Evolutionary conservation across 139 green algal genomes (phyloP), one percentile per base, ranked within the genome.

Genomic region (Diplosphaera chodatii): DNA sequence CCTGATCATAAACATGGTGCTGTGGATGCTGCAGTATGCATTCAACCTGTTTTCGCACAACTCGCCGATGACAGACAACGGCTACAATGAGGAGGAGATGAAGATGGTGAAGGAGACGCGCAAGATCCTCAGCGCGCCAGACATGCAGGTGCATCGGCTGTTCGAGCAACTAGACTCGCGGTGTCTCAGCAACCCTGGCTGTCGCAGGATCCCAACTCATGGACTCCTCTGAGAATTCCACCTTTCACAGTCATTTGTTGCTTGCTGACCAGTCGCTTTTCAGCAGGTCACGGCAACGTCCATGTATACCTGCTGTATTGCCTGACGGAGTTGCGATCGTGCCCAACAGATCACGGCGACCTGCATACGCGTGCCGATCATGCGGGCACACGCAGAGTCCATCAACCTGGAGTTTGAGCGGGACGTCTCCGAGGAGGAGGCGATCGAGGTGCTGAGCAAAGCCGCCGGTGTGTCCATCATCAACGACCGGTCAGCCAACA

Each of bases 11-110:
- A n/a, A n/a, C n/a, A n/a, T n/a, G n/a, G n/a, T n/a, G n/a, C n/a
- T n/a, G n/a, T n/a, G n/a, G n/a, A 6, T 66, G 40, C 23, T 69
- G 67, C 92, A 98, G 92, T 99, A 99, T 74, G 95, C 95, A 4
- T 99, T 99, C 89, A 99, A 99, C 84, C 82, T 98, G 34, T 99
- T 99, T 82, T 92, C 79, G 70, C 95, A 99, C 88, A 99, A 99
- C 91, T 89, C 88, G 31, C 74, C 79, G 29, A 93, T 99, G 84
- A 85, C 80, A n/a, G 87, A 86, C 32, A 91, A 92, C 71, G 94
- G 95, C 20, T 99, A 99, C 90, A 99, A 99, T 76, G 95, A 99
- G 85, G 95, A 99, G 86, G 95, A 99, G 84, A 90, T 99, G 84
- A 99, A 99, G 88, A 88, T 98, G 86, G 92, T 97, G 59, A 97